Conservation (phyloP, 2,329 filamentous ascomycete species). For the Pseudogymnoascus sp. region DNA sequence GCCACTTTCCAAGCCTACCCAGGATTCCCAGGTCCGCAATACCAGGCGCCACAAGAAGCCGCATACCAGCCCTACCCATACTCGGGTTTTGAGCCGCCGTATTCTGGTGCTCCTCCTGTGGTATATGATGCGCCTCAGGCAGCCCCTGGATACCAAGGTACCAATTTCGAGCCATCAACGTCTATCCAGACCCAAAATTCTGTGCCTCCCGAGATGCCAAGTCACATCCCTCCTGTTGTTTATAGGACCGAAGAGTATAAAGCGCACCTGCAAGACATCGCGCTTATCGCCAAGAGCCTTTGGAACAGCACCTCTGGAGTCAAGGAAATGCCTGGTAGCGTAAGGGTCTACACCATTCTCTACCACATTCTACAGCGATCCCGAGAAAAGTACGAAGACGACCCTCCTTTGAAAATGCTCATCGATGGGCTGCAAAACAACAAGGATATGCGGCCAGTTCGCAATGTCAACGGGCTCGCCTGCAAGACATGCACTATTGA, state of each 20-base stretch:
- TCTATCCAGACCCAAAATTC: slow-evolving; percentile 16
- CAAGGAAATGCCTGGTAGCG: slow-evolving; percentile 52
- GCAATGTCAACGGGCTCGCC: slow-evolving; percentile 44
- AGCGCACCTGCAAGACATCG: slow-evolving; percentile 44
- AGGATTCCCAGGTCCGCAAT: not conserved
- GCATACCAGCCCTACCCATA: not conserved
- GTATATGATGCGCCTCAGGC: not conserved
- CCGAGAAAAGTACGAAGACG: slow-evolving; percentile 47
- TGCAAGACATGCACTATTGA: slow-evolving; percentile 47
- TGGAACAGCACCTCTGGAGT: slow-evolving; percentile 56
- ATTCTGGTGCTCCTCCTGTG: not conserved
- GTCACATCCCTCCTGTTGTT: slow-evolving; percentile 15
- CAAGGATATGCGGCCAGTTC: slow-evolving; percentile 49
- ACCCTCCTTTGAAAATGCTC: slow-evolving; percentile 50
- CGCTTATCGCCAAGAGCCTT: slow-evolving; percentile 48
- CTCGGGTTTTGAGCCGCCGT: not conserved
- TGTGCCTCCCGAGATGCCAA: slow-evolving; percentile 16
- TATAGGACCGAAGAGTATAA: slow-evolving; percentile 36
- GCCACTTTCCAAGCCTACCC: not conserved
- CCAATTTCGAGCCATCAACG: slow-evolving; percentile 16
- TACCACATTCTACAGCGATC: slow-evolving; percentile 55
- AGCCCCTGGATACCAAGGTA: not conserved
- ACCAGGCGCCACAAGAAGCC: not conserved
- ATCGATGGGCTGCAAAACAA: slow-evolving; percentile 50
- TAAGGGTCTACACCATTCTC: slow-evolving; percentile 57